A percentile compares a stretch with the other conserved stretches of the same genome.
Conservation (phyloP, 352 stramenopile genomes). For the Phytopythium cucurbitacearum region DNA sequence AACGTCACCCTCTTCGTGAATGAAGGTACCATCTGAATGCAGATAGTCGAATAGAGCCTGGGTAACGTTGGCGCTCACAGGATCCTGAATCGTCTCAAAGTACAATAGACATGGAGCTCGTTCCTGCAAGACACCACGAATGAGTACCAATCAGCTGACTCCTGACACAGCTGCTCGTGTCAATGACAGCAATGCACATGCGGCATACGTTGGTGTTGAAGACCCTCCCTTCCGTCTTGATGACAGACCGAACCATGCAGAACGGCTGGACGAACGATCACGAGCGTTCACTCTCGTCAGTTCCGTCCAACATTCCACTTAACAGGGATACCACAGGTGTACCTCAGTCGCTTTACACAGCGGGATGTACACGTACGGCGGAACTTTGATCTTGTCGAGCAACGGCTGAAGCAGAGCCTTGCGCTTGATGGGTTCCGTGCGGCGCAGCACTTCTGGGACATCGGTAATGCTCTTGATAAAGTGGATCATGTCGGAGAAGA, state of each 20-base stretch:
- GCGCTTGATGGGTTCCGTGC: slow-evolving; percentile 58
- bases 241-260: slow-evolving; percentile 55
- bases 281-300: not conserved
- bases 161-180: not conserved
- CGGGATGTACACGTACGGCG: slow-evolving; percentile 62
- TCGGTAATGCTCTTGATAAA: slow-evolving; percentile 84
- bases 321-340: slow-evolving; percentile 70
- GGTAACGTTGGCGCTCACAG: slow-evolving; percentile 46
- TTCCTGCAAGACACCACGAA: slow-evolving; percentile 28
- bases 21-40: slow-evolving; percentile 21
- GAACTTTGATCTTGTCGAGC: slow-evolving; percentile 50
- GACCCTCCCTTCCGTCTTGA: slow-evolving; percentile 60
- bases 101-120: slow-evolving; percentile 71
- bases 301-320: slow-evolving; percentile 25
- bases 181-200: not conserved
- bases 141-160: not conserved
- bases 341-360: slow-evolving; percentile 83
- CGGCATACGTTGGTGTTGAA: slow-evolving; percentile 71
- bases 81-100: slow-evolving; percentile 57
- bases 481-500: slow-evolving; percentile 76
- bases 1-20: slow-evolving; percentile 3
- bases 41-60: slow-evolving; percentile 60
- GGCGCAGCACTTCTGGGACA: slow-evolving; percentile 64
- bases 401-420: slow-evolving; percentile 47
- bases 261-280: slow-evolving; percentile 29